Evolutionary conservation across 495 filamentous ascomycete species (phyloP).

Genomic region (Aspergillus homomorphus): DNA sequence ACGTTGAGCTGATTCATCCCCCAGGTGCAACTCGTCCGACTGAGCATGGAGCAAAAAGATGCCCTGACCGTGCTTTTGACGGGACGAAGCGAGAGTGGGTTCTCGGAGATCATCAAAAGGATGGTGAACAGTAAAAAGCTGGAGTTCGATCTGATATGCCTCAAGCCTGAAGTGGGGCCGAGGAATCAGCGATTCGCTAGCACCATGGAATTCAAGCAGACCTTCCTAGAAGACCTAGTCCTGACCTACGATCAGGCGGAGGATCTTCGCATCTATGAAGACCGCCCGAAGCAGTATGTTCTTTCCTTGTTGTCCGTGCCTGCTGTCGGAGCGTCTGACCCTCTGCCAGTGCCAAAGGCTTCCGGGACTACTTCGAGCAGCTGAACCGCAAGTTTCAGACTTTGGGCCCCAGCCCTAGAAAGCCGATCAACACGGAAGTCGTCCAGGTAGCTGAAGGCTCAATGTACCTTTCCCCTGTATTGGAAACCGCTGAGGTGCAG

Average conservation of each 20-base stretch:
- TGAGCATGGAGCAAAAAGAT: constrained; percentile 86
- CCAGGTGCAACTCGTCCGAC: constrained; percentile 69
- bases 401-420: constrained; percentile 39
- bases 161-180: constrained; percentile 84
- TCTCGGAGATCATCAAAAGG: constrained; percentile 74
- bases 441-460: constrained; percentile 79
- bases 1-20: constrained; percentile 28
- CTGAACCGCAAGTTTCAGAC: constrained; percentile 60
- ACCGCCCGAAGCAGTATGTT: constrained; percentile 61
- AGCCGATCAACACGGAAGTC: constrained; percentile 72
- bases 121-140: constrained; percentile 77
- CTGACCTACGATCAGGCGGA: constrained; percentile 79
- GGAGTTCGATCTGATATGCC: constrained; percentile 81
- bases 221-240: constrained; percentile 73
- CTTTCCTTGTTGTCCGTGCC: constrained; percentile 5
- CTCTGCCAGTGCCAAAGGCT: constrained; percentile 60
- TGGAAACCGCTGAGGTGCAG: constrained; percentile 82
- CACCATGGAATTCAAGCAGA: constrained; percentile 87
- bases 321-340: constrained; percentile 15
- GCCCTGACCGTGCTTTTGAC: constrained; percentile 85
- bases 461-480: constrained; percentile 74
- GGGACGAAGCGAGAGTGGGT: constrained; percentile 75
- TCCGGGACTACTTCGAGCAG: constrained; percentile 73
- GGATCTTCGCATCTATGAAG: constrained; percentile 74
- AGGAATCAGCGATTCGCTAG: constrained; percentile 67